Percentiles rank a stretch among this genome's conserved stretches.
Evolutionary conservation across 2,329 filamentous ascomycete genomes (phyloP).

Genomic region (Xylariales sp.): DNA sequence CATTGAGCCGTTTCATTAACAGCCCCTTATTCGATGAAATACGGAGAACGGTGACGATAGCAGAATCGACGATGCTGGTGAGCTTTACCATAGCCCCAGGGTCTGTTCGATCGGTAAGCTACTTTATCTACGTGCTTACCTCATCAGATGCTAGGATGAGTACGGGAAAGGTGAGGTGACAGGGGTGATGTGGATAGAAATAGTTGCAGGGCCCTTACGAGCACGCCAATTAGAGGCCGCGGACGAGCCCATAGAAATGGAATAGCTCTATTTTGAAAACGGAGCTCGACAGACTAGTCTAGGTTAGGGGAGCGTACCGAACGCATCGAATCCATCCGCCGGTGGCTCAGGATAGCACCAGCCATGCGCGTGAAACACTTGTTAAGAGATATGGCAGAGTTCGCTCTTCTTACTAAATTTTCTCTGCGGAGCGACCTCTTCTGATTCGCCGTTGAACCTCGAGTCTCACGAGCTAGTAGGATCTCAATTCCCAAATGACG

Average conservation of each 20-base stretch:
- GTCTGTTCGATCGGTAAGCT: constrained; percentile 1
- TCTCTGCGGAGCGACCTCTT: not conserved
- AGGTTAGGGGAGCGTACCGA: not conserved
- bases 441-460: not conserved
- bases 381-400: not conserved
- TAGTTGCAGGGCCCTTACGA: constrained; percentile 31
- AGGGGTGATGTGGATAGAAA: constrained; percentile 6
- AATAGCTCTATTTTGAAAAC: not conserved
- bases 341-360: constrained; percentile 11
- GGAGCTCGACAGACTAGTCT: not conserved
- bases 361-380: not conserved
- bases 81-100: not conserved
- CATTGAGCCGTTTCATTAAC: constrained; percentile 2
- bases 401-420: not conserved
- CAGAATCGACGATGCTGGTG: not conserved
- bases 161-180: not conserved
- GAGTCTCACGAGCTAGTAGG: not conserved
- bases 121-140: constrained; percentile 3
- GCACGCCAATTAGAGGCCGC: constrained; percentile 22
- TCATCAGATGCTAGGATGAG: constrained; percentile 5
- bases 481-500: constrained; percentile 12
- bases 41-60: not conserved
- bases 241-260: not conserved
- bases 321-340: not conserved
- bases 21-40: constrained; percentile 8